Evolutionary conservation across 306 rosid genomes (phyloP).

Genomic region (cucumber (Cucumis sativus)): DNA sequence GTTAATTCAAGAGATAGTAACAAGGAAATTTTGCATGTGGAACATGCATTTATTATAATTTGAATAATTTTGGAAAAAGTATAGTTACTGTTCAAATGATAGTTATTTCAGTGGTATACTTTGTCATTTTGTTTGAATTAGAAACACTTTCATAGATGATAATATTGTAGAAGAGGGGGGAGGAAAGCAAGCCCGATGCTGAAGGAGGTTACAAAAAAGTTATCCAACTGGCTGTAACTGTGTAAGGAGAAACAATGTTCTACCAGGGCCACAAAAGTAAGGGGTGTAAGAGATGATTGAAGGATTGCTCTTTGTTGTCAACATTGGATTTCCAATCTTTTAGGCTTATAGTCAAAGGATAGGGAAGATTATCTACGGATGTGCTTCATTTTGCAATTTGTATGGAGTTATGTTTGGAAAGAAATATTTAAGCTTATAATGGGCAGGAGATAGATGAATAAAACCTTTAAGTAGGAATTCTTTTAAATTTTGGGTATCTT

Average conservation of each 20-base stretch:
- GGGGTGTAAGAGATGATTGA: background rate
- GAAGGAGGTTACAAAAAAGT: background rate
- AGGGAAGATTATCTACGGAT: background rate
- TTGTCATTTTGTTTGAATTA: background rate
- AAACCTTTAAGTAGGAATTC: background rate
- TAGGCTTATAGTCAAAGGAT: background rate
- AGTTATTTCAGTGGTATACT: background rate
- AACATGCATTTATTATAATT: background rate
- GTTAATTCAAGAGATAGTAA: background rate
- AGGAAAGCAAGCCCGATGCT: background rate
- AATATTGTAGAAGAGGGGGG: background rate
- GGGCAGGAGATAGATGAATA: background rate
- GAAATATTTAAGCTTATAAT: background rate
- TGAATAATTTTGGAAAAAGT: background rate
- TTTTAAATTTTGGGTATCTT: background rate
- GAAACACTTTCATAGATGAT: background rate
- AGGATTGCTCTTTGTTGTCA: background rate
- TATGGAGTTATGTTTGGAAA: background rate
- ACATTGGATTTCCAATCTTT: background rate
- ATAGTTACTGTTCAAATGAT: background rate
- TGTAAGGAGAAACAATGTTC: background rate
- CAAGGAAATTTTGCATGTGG: background rate
- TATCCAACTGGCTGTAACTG: background rate
- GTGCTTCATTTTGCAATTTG: background rate
- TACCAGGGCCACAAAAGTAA: background rate